phyloP scores from a whole-genome alignment of 495 filamentous ascomycete species.

The Talaromyces wortmannii region DNA sequence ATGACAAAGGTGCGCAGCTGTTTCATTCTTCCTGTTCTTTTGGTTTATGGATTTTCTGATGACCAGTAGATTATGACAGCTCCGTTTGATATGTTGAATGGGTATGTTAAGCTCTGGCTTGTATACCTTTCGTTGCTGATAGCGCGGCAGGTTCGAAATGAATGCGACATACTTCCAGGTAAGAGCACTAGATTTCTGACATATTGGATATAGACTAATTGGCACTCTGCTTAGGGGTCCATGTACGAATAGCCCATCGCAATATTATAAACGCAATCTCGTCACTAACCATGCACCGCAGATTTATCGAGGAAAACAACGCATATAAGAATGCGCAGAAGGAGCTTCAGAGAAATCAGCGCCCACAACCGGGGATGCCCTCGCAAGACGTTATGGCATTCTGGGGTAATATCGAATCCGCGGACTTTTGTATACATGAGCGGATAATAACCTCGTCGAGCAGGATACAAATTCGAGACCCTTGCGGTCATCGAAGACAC shows the following conservation, averaged over 20 bases:
- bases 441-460: constrained; percentile 7
- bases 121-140: constrained; percentile 3
- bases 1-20: constrained; percentile 77
- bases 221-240: constrained; percentile 48
- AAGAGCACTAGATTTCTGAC: constrained; percentile 17
- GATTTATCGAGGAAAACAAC: constrained; percentile 92
- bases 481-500: constrained; percentile 64
- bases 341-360: constrained; percentile 42
- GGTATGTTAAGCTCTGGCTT: constrained; percentile 39
- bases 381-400: constrained; percentile 62
- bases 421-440: not conserved
- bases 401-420: constrained; percentile 37
- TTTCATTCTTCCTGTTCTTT: not conserved
- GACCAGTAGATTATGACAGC: constrained; percentile 67
- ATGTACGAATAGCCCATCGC: constrained; percentile 50
- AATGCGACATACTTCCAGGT: constrained; percentile 89
- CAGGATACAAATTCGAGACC: constrained; percentile 96
- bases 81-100: constrained; percentile 74
- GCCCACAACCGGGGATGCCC: constrained; percentile 44
- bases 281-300: constrained; percentile 22
- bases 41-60: not conserved
- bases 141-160: constrained; percentile 74
- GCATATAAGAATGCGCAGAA: constrained; percentile 52
- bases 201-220: not conserved
- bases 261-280: not conserved